These are phyloP conservation scores for Penicillium sp. DNA, from an alignment of 2,329 filamentous ascomycete species.

Conservation along the genomic window DNA sequence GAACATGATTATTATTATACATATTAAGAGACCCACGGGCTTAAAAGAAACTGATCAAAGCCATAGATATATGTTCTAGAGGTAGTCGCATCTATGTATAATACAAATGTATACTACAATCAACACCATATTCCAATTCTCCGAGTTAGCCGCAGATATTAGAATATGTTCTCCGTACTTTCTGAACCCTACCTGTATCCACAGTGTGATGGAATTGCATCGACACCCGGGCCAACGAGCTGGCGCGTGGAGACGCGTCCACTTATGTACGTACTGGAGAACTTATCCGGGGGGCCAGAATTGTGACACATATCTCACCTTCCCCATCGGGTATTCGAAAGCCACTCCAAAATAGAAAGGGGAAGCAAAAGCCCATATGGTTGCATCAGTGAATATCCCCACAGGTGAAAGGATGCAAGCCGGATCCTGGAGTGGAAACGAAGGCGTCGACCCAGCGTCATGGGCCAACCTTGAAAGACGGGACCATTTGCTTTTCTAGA, in stretches of 20 bases:
- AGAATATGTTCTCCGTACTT: neutral
- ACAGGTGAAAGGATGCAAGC: neutral
- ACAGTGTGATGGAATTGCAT: conserved; percentile 2
- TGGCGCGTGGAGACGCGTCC: neutral
- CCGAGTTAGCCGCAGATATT: neutral
- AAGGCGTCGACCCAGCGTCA: neutral
- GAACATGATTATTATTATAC: no score
- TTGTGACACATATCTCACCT: neutral
- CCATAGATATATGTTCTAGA: neutral
- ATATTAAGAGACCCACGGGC: no score
- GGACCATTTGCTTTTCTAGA: conserved; percentile 12
- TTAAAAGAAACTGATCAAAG: neutral
- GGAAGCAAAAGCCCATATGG: neutral
- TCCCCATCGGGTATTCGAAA: neutral
- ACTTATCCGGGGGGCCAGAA: neutral
- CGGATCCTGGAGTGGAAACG: neutral
- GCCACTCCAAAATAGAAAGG: neutral
- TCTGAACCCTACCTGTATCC: neutral
- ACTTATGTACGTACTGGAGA: neutral
- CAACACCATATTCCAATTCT: neutral
- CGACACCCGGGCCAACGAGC: neutral
- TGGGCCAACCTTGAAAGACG: neutral
- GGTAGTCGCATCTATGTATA: neutral
- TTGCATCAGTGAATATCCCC: no score
- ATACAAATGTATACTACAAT: neutral